Conservation (phyloP, 768 basidiomycete genomes). For the Lyophyllum shimeji region DNA sequence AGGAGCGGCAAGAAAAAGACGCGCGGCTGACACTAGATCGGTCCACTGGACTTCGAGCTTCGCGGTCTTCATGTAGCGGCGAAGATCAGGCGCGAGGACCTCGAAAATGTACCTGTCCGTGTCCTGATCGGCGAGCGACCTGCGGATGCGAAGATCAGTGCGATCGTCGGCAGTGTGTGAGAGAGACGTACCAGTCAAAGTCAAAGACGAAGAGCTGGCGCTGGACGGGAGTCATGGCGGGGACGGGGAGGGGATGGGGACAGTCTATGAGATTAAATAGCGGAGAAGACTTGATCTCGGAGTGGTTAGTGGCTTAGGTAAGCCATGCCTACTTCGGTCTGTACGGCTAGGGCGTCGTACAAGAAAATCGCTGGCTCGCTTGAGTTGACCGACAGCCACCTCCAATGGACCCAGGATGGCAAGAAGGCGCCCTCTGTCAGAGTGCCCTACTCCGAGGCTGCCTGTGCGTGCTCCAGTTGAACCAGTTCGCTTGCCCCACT, state of each 20-base stretch:
- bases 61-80: conserved; percentile 74
- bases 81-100: conserved; percentile 81
- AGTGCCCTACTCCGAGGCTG: conserved; percentile 57
- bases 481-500: conserved; percentile 15
- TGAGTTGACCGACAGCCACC: conserved; percentile 67
- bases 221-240: conserved; percentile 29
- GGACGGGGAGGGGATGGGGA: conserved; percentile 2
- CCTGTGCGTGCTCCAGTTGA: conserved; percentile 47
- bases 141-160: conserved; percentile 25
- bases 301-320: conserved; percentile 22
- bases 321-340: conserved; percentile 64
- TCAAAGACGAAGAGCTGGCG: conserved; percentile 89
- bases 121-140: conserved; percentile 95
- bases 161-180: neutral
- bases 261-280: conserved; percentile 15
- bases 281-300: neutral
- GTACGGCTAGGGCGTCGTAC: conserved; percentile 78
- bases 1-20: neutral
- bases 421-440: conserved; percentile 63
- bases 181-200: conserved; percentile 81
- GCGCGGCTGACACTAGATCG: conserved; percentile 80
- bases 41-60: conserved; percentile 81
- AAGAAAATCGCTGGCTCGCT: conserved; percentile 80
- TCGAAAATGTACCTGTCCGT: conserved; percentile 93
- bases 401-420: conserved; percentile 81